Base-by-base conservation (phyloP, 148 eudicot genomes). In the Oxyria digyna region DNA sequence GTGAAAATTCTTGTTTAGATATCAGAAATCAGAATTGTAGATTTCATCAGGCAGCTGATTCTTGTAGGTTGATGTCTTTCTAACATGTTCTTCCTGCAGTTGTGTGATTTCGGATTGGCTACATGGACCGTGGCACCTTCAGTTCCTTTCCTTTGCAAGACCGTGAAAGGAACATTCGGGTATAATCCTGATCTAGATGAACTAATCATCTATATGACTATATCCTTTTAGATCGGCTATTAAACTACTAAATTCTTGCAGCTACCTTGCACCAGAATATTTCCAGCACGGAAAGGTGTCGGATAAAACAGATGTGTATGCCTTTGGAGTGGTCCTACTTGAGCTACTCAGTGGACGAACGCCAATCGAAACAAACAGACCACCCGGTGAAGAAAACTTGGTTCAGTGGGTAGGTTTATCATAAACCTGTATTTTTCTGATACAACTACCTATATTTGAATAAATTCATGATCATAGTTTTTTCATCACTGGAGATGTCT, bases 81-180 rank as follows among this genome's bases (percentile, higher is more conserved):
- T 72, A 75, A 62, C 64, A 71, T 40, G 64, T 17, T 4, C 9
- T 66, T 38, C 69, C 9, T 78, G 71, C 80, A 95, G 99, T 46
- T 95, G 40, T 95, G 99, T 77, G 99, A 95, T 78, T 95, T 95
- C 52, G 97, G 99, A 26, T 82, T 95, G 75, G 97, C 99, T 69
- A 81, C 97, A 18, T 95, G 99, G 99, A 95, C 97, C 52, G 77
- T 85, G 37, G 89, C 99, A 27, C 99, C 97, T 73, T 95, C 99
- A 8, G 76, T 91, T 24, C 99, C 97, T 40, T 95, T 95, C 78
- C 91, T 95, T 74, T 95, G 99, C 84, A 91, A 91, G 77, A 95
- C 99, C 35, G 99, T 95, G 63, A 95, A 95, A 79, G 97, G 99
- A 72, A 95, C 99, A 79, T 95, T 95, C 54, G 99, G 99, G 99